Evolutionary conservation across 345 rosid species (phyloP).

Genomic region (Garcia nutans): DNA sequence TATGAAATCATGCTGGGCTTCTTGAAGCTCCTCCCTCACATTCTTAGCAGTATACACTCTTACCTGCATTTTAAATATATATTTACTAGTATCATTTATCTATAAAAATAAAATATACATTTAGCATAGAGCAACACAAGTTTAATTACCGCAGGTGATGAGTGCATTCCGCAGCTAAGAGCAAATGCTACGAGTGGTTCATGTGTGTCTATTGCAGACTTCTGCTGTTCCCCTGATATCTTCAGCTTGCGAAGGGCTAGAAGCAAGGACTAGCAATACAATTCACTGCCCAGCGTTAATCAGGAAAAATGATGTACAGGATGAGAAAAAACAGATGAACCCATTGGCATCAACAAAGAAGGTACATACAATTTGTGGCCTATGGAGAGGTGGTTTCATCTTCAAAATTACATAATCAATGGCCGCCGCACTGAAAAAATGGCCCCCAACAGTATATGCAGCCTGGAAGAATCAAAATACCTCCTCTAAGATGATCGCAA

Average conservation of each 20-base stretch:
- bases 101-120: not conserved
- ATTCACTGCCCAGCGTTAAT: slow-evolving; percentile 9
- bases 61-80: slow-evolving; percentile 48
- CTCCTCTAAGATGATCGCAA: not conserved
- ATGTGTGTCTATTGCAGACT: slow-evolving; percentile 49
- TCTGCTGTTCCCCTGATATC: slow-evolving; percentile 68
- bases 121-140: not conserved
- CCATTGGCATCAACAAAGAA: not conserved
- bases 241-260: slow-evolving; percentile 81
- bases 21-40: slow-evolving; percentile 71
- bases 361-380: slow-evolving; percentile 72
- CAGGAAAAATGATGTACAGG: slow-evolving; percentile 4
- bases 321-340: slow-evolving; percentile 4
- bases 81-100: not conserved
- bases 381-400: slow-evolving; percentile 86
- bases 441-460: slow-evolving; percentile 91
- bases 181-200: slow-evolving; percentile 81
- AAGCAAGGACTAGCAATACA: slow-evolving; percentile 63
- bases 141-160: slow-evolving; percentile 74
- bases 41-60: slow-evolving; percentile 64
- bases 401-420: slow-evolving; percentile 71
- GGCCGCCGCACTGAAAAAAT: slow-evolving; percentile 76
- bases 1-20: slow-evolving; percentile 74
- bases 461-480: slow-evolving; percentile 47
- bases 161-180: slow-evolving; percentile 72